Evolutionary conservation across 2,329 filamentous ascomycete genomes (phyloP).

Genomic region (Verticillium albo-atrum): DNA sequence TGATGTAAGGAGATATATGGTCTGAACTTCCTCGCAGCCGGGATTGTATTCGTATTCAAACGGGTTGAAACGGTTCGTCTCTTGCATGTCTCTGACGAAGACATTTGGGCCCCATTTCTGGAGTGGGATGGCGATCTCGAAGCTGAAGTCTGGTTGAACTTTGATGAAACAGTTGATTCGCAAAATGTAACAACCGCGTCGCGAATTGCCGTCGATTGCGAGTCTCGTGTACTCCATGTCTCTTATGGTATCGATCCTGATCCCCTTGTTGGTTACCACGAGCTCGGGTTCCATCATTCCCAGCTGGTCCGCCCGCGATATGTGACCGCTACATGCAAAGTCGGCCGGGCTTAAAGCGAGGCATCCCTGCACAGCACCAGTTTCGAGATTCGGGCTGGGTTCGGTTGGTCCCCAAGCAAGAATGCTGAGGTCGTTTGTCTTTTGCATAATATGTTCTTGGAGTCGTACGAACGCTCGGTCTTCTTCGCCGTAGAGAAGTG

Average conservation of each 20-base stretch:
- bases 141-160: not conserved
- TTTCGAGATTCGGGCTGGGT: not conserved
- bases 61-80: not conserved
- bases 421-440: slow-evolving; percentile 3
- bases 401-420: slow-evolving; percentile 1
- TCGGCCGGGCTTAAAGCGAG: not conserved
- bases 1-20: not conserved
- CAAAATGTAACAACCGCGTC: not conserved
- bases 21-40: not conserved
- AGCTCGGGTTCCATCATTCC: not conserved
- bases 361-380: not conserved
- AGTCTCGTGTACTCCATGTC: not conserved
- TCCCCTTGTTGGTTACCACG: not conserved
- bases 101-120: not conserved
- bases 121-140: not conserved
- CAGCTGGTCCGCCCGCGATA: not conserved
- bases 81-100: not conserved
- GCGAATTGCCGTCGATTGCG: not conserved
- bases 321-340: not conserved
- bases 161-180: not conserved
- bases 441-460: slow-evolving; percentile 8
- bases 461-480: slow-evolving; percentile 5
- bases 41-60: not conserved
- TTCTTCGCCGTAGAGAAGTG: slow-evolving; percentile 26
- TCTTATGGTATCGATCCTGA: not conserved